Evolutionary conservation across 192 early-diverging fungal species (phyloP).

Genomic region (Pilobolus umbonatus): DNA sequence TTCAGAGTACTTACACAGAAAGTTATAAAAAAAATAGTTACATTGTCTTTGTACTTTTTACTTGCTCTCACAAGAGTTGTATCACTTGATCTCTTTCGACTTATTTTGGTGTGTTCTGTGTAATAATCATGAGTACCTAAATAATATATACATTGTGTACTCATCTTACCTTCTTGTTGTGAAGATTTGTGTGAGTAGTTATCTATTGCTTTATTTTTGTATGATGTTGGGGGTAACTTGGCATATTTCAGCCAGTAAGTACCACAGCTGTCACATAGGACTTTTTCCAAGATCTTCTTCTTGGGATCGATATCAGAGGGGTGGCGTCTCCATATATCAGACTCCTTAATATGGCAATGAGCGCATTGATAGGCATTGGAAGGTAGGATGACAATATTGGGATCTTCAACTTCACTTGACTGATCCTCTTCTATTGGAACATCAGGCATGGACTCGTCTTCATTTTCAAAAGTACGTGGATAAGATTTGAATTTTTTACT

Average conservation of each 20-base stretch:
- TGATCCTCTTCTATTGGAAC: too few relatives aligned
- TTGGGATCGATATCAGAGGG: conserved; percentile 38
- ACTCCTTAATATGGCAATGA: conserved; percentile 36
- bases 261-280: conserved; percentile 51
- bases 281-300: conserved; percentile 33
- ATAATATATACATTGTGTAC: too few relatives aligned
- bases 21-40: too few relatives aligned
- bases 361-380: conserved; percentile 31
- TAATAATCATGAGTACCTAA: too few relatives aligned
- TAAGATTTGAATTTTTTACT: conserved; percentile 45
- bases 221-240: conserved; percentile 27
- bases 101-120: too few relatives aligned
- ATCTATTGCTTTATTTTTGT: too few relatives aligned
- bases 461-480: conserved; percentile 2
- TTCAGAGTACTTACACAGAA: too few relatives aligned
- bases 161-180: too few relatives aligned
- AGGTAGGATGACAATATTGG: conserved; percentile 7
- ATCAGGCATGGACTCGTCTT: not conserved
- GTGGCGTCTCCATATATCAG: conserved; percentile 33
- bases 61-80: too few relatives aligned
- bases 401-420: conserved; percentile 15
- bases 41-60: too few relatives aligned
- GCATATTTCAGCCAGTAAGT: conserved; percentile 56
- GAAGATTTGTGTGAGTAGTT: too few relatives aligned
- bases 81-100: too few relatives aligned